Conservation (phyloP, 2,329 filamentous ascomycete genomes). For the Arachnomyces sp. region DNA sequence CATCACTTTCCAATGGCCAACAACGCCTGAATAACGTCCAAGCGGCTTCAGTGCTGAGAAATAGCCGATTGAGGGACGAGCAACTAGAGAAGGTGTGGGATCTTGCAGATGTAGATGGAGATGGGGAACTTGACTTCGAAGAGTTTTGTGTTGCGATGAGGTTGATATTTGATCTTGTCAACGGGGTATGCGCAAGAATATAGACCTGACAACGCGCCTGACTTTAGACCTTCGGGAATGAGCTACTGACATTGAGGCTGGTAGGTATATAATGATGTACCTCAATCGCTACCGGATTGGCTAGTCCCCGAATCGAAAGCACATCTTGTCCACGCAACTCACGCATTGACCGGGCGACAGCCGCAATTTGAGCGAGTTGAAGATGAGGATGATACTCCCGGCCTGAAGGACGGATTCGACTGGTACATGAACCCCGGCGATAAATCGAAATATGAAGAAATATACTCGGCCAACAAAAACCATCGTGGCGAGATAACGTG, state of each 20-base stretch:
- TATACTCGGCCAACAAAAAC: conserved; percentile 88
- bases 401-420: conserved; percentile 92
- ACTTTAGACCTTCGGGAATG: neutral
- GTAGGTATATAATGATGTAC: conserved; percentile 87
- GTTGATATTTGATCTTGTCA: conserved; percentile 93
- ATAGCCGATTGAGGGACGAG: conserved; percentile 63
- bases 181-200: conserved; percentile 57
- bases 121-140: conserved; percentile 96
- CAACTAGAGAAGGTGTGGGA: conserved; percentile 99
- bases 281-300: conserved; percentile 80
- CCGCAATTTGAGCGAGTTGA: conserved; percentile 79
- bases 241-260: too few species aligned
- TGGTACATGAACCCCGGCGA: conserved; percentile 97
- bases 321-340: conserved; percentile 75
- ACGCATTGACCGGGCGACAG: conserved; percentile 70
- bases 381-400: conserved; percentile 67
- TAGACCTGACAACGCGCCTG: neutral
- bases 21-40: conserved; percentile 61
- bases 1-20: conserved; percentile 57
- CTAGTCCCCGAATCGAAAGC: conserved; percentile 92
- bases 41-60: conserved; percentile 65
- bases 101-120: conserved; percentile 90
- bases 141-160: conserved; percentile 99
- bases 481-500: conserved; percentile 75
- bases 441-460: conserved; percentile 91